Conservation (phyloP, 2,329 filamentous ascomycete species). For the Cercospora beticola region DNA sequence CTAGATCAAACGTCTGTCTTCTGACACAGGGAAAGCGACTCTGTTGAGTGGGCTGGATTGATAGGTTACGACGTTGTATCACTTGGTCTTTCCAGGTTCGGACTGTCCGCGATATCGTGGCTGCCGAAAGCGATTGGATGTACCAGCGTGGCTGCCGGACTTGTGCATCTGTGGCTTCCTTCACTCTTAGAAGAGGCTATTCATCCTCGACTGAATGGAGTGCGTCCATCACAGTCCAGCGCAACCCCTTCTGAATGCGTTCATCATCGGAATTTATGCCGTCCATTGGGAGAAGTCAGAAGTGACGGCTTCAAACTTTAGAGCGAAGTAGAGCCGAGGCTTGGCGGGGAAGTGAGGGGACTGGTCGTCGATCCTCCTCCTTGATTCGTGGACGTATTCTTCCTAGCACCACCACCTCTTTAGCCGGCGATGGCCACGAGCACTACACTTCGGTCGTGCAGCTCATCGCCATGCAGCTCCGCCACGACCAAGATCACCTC, state of each 20-base stretch:
- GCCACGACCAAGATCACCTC: slow-evolving; percentile 12
- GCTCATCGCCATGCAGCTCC: slow-evolving; percentile 12
- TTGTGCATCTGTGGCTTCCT: background rate
- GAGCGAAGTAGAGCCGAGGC: background rate
- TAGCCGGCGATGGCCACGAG: slow-evolving; percentile 10
- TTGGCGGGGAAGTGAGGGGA: background rate
- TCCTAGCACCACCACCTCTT: slow-evolving; percentile 7
- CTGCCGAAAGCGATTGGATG: background rate
- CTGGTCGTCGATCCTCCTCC: background rate
- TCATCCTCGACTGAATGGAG: background rate
- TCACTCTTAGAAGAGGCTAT: background rate
- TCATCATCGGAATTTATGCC: background rate
- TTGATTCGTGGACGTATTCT: slow-evolving; percentile 15
- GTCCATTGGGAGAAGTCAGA: background rate
- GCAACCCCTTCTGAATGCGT: background rate
- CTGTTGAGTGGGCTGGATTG: background rate
- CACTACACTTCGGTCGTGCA: slow-evolving; percentile 8
- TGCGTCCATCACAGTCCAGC: background rate
- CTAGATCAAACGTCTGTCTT: background rate
- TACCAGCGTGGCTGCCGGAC: background rate
- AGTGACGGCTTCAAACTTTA: background rate
- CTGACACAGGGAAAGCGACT: background rate
- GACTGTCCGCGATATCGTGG: background rate
- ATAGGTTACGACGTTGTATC: background rate
- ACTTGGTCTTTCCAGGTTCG: background rate